phyloP scores from a whole-genome alignment of 495 filamentous ascomycete species.

The Penicillium egyptiacum region DNA sequence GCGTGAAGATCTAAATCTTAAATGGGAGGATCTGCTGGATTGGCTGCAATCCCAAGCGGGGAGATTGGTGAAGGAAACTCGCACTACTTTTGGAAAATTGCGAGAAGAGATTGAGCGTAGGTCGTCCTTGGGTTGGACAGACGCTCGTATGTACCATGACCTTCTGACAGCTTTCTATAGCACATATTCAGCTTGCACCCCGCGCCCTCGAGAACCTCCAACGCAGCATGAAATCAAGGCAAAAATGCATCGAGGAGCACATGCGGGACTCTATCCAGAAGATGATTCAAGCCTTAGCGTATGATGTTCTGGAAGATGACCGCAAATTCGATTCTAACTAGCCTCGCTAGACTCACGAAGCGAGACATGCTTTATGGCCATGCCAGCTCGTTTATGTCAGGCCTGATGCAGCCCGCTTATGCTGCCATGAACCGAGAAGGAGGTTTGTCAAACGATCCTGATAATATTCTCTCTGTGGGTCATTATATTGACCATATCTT shows the following conservation, averaged over 20 bases:
- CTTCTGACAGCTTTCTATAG: conserved; percentile 4
- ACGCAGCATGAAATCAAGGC: conserved; percentile 10
- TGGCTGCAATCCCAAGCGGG: not conserved
- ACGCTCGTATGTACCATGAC: not conserved
- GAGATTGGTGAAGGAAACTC: not conserved
- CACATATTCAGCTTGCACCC: conserved; percentile 12
- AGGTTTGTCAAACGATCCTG: conserved; percentile 17
- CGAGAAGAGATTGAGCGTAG: conserved; percentile 18
- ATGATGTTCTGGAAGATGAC: not conserved
- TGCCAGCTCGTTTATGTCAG: conserved; percentile 23
- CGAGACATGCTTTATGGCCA: conserved; percentile 19
- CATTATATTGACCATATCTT: conserved; percentile 1
- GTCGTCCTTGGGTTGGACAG: not conserved
- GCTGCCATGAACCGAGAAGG: conserved; percentile 12
- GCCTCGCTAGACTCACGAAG: conserved; percentile 9
- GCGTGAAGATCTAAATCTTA: not conserved
- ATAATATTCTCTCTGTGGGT: not conserved
- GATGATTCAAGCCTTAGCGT: not conserved
- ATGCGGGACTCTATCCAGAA: conserved; percentile 5
- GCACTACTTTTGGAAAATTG: not conserved
- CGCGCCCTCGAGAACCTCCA: conserved; percentile 16
- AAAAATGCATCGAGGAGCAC: conserved; percentile 15
- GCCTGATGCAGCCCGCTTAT: conserved; percentile 26
- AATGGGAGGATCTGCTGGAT: not conserved
- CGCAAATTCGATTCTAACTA: not conserved